Evolutionary conservation across 805 yeast genomes (phyloP).

Genomic region (Metschnikowia dekortorum): DNA sequence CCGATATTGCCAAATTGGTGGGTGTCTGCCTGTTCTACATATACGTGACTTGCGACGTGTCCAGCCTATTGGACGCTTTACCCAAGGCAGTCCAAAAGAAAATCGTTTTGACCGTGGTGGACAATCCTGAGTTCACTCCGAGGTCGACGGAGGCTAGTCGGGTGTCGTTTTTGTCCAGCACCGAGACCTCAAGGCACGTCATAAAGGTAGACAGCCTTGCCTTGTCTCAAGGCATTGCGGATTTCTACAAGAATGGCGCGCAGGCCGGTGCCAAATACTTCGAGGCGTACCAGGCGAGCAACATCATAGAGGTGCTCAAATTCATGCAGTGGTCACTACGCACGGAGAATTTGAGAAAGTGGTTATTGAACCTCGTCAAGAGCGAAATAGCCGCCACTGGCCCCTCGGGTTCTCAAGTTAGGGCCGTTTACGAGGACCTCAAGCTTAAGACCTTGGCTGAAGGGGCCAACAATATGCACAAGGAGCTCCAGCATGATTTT

Average conservation of each 20-base stretch:
- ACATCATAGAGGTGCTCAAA: constrained; percentile 31
- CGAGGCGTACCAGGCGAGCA: constrained; percentile 29
- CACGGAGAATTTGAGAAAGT: constrained; percentile 20
- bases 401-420: constrained; percentile 16
- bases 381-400: constrained; percentile 11
- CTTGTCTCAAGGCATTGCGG: constrained; percentile 26
- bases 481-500: constrained; percentile 33
- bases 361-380: constrained; percentile 18
- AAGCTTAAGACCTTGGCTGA: constrained; percentile 21
- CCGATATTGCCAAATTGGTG: constrained; percentile 10
- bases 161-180: constrained; percentile 16
- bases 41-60: constrained; percentile 20
- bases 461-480: constrained; percentile 30
- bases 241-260: constrained; percentile 27
- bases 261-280: constrained; percentile 29
- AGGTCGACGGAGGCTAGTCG: constrained; percentile 28
- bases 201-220: constrained; percentile 30
- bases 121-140: constrained; percentile 37
- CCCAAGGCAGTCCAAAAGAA: constrained; percentile 19
- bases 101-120: constrained; percentile 32
- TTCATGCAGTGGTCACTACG: constrained; percentile 26
- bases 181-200: constrained; percentile 19
- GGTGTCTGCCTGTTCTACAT: constrained; percentile 22
- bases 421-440: constrained; percentile 18
- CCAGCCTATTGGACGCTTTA: constrained; percentile 10